phyloP scores from a whole-genome alignment of 306 rosid genomes.

The Ammopiptanthus mongolicus region DNA sequence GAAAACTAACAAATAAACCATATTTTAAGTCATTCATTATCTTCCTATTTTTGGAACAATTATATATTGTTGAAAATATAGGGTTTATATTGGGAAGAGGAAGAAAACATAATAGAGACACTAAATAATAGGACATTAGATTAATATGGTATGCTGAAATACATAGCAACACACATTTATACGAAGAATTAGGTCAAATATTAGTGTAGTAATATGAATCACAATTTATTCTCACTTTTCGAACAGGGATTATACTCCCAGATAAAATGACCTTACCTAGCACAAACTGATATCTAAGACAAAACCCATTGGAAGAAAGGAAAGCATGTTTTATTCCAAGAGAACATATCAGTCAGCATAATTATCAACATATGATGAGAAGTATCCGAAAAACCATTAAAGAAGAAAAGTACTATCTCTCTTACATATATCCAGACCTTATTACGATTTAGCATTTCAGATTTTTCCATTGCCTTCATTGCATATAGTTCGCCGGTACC shows the following conservation, averaged over 20 bases:
- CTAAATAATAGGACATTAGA: not conserved
- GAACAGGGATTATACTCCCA: not conserved
- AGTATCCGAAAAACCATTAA: not conserved
- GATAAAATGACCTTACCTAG: not conserved
- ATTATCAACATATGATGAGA: not conserved
- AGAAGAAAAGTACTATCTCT: slow-evolving; percentile 12
- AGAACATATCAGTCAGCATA: not conserved
- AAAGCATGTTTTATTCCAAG: not conserved
- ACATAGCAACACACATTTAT: not conserved
- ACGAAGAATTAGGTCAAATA: not conserved
- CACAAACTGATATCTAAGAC: not conserved
- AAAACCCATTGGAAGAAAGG: not conserved
- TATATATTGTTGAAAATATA: not conserved
- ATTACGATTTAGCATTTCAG: slow-evolving; percentile 80
- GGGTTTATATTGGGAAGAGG: not conserved
- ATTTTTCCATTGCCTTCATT: slow-evolving; percentile 98
- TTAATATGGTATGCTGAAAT: not conserved
- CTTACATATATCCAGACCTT: slow-evolving; percentile 55
- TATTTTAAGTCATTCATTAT: not conserved
- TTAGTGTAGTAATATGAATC: not conserved
- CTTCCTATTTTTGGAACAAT: not conserved
- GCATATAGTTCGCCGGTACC: slow-evolving; percentile 79
- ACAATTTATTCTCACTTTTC: not conserved
- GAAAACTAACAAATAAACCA: not conserved
- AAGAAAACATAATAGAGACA: not conserved